Evolutionary conservation across 345 rosid genomes (phyloP), one percentile per base, ranked within the genome.

Genomic region (Corchorus capsularis): DNA sequence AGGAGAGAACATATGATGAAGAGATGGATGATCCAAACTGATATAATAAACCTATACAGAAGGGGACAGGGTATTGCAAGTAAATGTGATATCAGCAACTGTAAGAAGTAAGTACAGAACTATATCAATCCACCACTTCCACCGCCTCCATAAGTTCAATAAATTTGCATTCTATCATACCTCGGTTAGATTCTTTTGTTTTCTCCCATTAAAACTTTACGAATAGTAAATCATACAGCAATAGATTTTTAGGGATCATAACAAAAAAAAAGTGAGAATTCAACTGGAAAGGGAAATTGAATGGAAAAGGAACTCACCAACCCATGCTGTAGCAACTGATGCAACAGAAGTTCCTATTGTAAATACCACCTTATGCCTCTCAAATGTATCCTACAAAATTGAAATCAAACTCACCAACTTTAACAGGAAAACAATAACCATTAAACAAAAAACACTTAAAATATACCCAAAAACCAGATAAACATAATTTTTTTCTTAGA

Each of bases 311-410:
- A 79, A 78, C 89, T 79, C 81, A 96, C 98, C 99, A 63, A 80
- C 72, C 94, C 98, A 96, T 69, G 98, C 98, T 16, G 98, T 93
- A 53, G 89, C 94, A 84, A 96, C 91, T 17, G 99, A 93, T 20
- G 98, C 99, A 15, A 89, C 32, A 77, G 99, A 96, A 70, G 99
- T 92, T 75, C 97, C 99, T 47, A 96, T 54, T 4, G 99, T 91
- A 76, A 96, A 92, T 32, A 96, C 93, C 74, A 92, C 93, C 84
- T 79, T 89, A 72, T 96, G 93, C 83, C 89, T 90, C 85, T 96
- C 99, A 78, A 96, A 92, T 68, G 84, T 85, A 50, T 92, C 99
- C 99, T 96, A 57, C 15, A 57, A 77, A 63, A 73, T 37, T 17
- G 66, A 43, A 50, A 77, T 35, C 50, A 78, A 46, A 27, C 61